These are phyloP conservation scores for Nemania bipapillata DNA, from an alignment of 2,329 filamentous ascomycete species.

Conservation along the genomic window DNA sequence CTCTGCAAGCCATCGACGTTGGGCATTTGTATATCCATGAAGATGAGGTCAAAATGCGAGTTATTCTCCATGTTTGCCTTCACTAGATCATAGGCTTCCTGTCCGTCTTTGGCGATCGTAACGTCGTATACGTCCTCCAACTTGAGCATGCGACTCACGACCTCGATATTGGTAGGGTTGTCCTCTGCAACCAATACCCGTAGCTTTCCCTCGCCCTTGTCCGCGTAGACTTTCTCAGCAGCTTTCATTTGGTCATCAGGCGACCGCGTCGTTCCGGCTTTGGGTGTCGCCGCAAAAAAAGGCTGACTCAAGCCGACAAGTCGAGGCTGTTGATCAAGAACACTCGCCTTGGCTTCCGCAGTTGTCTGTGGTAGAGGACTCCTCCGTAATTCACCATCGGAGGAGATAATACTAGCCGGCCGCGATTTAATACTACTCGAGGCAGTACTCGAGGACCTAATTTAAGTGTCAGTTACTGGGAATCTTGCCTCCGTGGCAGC, in stretches of 20 bases:
- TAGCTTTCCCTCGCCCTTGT: conserved; percentile 71
- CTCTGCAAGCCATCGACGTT: conserved; percentile 90
- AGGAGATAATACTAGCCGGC: conserved; percentile 59
- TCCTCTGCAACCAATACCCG: conserved; percentile 86
- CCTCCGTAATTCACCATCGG: conserved; percentile 54
- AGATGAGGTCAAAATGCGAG: conserved; percentile 83
- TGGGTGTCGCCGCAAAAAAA: conserved; percentile 71
- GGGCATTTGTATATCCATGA: conserved; percentile 97
- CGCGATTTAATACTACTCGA: conserved; percentile 65
- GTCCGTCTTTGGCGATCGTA: conserved; percentile 84
- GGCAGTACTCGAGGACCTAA: conserved; percentile 64
- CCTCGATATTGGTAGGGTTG: conserved; percentile 68
- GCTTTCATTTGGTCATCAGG: conserved; percentile 72
- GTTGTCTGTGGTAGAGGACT: conserved; percentile 49
- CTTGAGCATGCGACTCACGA: conserved; percentile 73
- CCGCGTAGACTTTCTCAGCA: conserved; percentile 72
- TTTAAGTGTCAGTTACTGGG: conserved; percentile 15
- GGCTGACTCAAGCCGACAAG: conserved; percentile 84
- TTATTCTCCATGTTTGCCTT: conserved; percentile 81
- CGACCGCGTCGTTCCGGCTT: conserved; percentile 49
- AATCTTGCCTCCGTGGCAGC: not conserved
- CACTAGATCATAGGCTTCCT: conserved; percentile 88
- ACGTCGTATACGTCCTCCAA: conserved; percentile 86
- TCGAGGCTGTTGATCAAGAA: conserved; percentile 76
- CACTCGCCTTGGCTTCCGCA: conserved; percentile 54